Base-by-base conservation (phyloP, 2,329 filamentous ascomycete genomes). In the Monilinia vaccinii-corymbosi region DNA sequence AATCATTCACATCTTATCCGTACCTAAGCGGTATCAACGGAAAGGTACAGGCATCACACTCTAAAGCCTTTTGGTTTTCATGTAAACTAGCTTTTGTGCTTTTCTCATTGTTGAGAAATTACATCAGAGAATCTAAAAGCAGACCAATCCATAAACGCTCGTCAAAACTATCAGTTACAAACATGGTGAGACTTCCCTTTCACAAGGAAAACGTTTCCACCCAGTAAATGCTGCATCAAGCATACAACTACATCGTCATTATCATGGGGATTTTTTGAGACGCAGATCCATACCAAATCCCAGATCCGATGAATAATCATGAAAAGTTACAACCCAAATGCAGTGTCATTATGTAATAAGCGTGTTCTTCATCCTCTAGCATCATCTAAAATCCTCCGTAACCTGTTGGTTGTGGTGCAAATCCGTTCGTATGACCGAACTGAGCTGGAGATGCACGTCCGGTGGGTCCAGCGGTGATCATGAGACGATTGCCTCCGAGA, bases 391-490 rank as follows among this genome's bases (percentile, higher is more conserved):
- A 82, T 56, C 75, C 77, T 60, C 77, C 76, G 75, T 83, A 92
- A 62, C 89, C 91, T 65, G 93, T 97, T 56, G 89, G 82, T 78
- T 97, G 92, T 61, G 92, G 88, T 61, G 88, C 86, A 70, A 97
- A 90, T 60, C 93, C 93, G 71, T 97, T 97, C 25, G 89, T 80
- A 71, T 94, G 89, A 52, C 81, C 82, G 69, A 86, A 95, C 4
- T 87, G 84, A 59, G 85, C 83, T 64, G 80, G 73, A 61, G 82
- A 73, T 69, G 77, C 74, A 71, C 76, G 74, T 48, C 73, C 73
- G 59, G 70, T 74, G 65, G 93, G 90, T 11, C 92, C 94, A 70
- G 95, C 91, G 42, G 94, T 99, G 68, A 99, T 88, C 92, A 99
- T 96, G 56, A 99, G 82, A 57, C 94, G 86, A 65, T 86, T 88